Base-by-base conservation (phyloP, 1,284 basidiomycete genomes). In the Malassezia sp. region DNA sequence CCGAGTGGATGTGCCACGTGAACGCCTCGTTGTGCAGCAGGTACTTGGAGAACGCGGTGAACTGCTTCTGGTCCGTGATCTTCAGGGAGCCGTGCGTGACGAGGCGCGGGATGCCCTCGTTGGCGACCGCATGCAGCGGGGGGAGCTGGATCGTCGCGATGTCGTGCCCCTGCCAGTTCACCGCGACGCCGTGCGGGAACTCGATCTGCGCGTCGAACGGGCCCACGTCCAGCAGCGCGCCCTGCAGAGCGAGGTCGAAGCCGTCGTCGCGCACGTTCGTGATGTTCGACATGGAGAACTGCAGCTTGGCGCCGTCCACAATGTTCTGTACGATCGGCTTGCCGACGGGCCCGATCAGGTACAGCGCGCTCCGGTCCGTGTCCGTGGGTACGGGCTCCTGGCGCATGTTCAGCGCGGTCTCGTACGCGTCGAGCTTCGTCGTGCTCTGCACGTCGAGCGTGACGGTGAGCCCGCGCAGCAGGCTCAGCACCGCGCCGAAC, bases 1-100 rank as follows among this genome's bases (percentile, higher is more conserved):
- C 55, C 0, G 81, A 81, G 14, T 78, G 79, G 38, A 85, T 79
- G 2, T 75, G 80, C 83, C 83, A 85, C 8, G 76, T 75, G 61
- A 85, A 85, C 44, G 69, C 73, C 11, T 76, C 75, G 51, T 79
- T 80, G 60, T 83, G 80, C 32, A 84, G 72, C 49, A 84, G 69
- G 70, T 75, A 80, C 1, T 75, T 79, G 2, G 83, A 77, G 62
- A 83, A 84, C 12, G 74, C 71, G 1, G 81, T 81, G 64, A 85
- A 85, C 45, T 29, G 54, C 8, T 33, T 49, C 4, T 63, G 43
- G 46, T 71, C 50, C 27, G 63, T 69, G 52, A 72, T 72, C n/a
- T 55, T 62, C 30, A 70, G 43, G 45, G 52, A 45, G 38, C 60
- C 67, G 28, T 36, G 75, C 0, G 79, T 73, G 30, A 71, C 61